Evolutionary conservation across 257 asterid genomes (phyloP), one percentile per base, ranked within the genome.

Genomic region (Ehretia macrophylla): DNA sequence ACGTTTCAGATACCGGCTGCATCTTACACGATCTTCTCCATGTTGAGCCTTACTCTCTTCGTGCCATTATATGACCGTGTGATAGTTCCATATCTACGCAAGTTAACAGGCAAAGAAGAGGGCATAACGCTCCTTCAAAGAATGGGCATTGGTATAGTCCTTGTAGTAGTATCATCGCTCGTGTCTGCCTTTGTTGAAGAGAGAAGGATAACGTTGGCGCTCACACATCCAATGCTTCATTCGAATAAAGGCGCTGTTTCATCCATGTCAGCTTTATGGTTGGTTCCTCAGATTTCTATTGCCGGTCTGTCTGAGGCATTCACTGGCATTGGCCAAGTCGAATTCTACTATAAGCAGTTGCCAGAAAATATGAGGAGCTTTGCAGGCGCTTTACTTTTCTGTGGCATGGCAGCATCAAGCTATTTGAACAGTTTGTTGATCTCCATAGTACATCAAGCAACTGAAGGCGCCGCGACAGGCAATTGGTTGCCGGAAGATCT

Each of bases 101-200:
- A 71, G n/a, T 8, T 74, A 64, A 80, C 90, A 0, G 65, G 75
- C 9, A 65, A 64, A 60, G 77, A 76, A 35, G 84, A 74, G 0
- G 96, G 96, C 46, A 77, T 88, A 65, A 83, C 94, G 0, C 32
- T 84, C 19, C 90, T 88, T 47, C 94, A 85, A 62, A 66, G 97
- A 40, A 73, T 88, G 59, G 95, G 94, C n/a, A 67, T 72, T 8
- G 94, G 97, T 13, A 10, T 82, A 5, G 63, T 73, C 69, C 61
- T 47, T 47, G 20, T 5, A 9, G 52, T 47, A 2, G 52, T 47
- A 1, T 17, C 22, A 16, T 47, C 52, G 66, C 19, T 69, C 6
- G 60, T 74, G 19, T 60, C 72, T 2, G 76, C 66, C 11, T 0
- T 45, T 0, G 65, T 69, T 20, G 75, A 74, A 14, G 19, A 63